Base-by-base conservation (phyloP, 2,329 filamentous ascomycete genomes). In the Penicillium rolfsii region DNA sequence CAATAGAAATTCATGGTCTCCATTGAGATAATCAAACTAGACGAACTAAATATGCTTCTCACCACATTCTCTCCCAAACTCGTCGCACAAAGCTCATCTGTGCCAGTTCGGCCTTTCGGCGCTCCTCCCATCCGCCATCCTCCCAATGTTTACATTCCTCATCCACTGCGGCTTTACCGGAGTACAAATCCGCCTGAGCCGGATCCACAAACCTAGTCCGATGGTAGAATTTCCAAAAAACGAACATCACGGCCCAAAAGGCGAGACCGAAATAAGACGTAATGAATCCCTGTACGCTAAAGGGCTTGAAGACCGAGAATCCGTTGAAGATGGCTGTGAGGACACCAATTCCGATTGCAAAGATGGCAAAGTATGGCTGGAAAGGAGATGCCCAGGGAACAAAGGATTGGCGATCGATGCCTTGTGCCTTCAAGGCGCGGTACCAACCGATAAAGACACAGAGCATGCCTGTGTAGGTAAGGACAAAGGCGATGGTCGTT, bases 381-480 rank as follows among this genome's bases (percentile, higher is more conserved):
- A 84, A 80, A 45, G 82, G 83, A 0, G 87, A 85, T 63, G 83
- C 86, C 78, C 91, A 93, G 0, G 89, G 89, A n/a, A 93, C 77
- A 12, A 65, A 68, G 0, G 81, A 82, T 43, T 87, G 82, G 5
- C 89, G 84, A 66, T 87, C 84, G 22, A 93, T 80, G 0, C 89
- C 89, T 70, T 93, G 90, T 0, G 83, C 88, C 33, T 83, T 78
- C 54, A 90, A 82, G 0, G 90, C 90, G 22, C 87, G 86, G 74
- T 89, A 82, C 76, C 91, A 94, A 65, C 83, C 85, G 48, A 93
- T 76, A 73, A 91, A 93, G 0, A 89, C 87, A 38, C 86, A 81
- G 70, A 85, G 86, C 75, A 91, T 89, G 65, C 85, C 84, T 28
- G 82, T 82, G 75, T 88, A 91, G 22, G 71, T 73, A 14, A 72